Conservation (phyloP, 108 stramenopile genomes). For the Pseudonitzschia multiseries region DNA sequence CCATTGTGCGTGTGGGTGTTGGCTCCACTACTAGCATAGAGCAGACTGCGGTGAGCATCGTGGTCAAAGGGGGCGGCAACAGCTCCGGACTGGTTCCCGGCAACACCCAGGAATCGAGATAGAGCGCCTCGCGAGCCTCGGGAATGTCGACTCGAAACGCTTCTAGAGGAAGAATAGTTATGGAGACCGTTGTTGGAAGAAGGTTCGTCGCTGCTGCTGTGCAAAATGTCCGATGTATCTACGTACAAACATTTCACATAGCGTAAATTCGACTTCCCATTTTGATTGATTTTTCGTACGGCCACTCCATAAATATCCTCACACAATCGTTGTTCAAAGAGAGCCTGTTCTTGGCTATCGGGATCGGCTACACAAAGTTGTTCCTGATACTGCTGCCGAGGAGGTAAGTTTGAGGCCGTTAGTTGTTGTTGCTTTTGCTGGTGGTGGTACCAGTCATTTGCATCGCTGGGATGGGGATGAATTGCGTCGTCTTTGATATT, state of each 20-base stretch:
- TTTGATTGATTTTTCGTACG: slow-evolving; percentile 83
- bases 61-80: neutral
- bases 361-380: slow-evolving; percentile 17
- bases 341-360: slow-evolving; percentile 72
- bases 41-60: slow-evolving; percentile 9
- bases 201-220: neutral
- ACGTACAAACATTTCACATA: slow-evolving; percentile 75
- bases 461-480: neutral
- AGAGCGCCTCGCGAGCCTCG: slow-evolving; percentile 4
- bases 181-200: neutral
- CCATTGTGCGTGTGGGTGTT: neutral
- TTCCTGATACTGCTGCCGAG: neutral
- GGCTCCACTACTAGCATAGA: neutral
- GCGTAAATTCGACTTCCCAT: slow-evolving; percentile 77
- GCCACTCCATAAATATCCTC: slow-evolving; percentile 79
- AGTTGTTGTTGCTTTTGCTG: slow-evolving; percentile 7
- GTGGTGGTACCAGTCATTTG: neutral
- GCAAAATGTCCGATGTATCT: slow-evolving; percentile 37
- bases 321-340: slow-evolving; percentile 81
- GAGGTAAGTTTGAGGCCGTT: neutral
- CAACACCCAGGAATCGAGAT: neutral
- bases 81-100: neutral
- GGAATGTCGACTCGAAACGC: slow-evolving; percentile 35
- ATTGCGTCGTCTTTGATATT: neutral
- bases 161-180: slow-evolving; percentile 22